Evolutionary conservation across 2,329 filamentous ascomycete species (phyloP).

Genomic region (Aspergillus texensis): DNA sequence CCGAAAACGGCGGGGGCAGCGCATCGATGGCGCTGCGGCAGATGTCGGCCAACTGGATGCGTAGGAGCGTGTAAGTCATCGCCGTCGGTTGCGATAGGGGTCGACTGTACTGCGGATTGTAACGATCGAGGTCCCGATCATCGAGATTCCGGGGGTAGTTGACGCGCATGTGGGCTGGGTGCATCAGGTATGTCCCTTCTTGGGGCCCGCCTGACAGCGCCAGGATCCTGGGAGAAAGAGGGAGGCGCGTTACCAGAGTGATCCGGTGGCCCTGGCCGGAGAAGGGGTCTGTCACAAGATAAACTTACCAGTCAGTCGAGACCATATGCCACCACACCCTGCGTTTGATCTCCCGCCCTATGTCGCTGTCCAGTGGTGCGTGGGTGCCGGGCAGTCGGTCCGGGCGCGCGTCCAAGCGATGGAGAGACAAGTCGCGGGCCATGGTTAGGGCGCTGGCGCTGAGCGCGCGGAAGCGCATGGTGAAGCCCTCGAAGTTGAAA

Average conservation of each 20-base stretch:
- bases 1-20: not conserved
- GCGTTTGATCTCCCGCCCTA: conserved; percentile 3
- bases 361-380: too few species aligned
- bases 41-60: conserved; percentile 10
- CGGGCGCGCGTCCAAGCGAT: not conserved
- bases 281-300: not conserved
- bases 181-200: conserved; percentile 11
- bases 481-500: conserved; percentile 2
- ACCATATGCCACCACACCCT: conserved; percentile 12
- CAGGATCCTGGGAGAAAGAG: not conserved
- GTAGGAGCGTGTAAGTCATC: conserved; percentile 6
- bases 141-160: conserved; percentile 12
- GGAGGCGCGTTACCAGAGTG: not conserved
- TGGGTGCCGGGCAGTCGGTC: not conserved
- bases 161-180: conserved; percentile 11
- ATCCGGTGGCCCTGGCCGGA: not conserved
- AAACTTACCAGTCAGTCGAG: conserved; percentile 8
- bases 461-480: not conserved
- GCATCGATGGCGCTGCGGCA: conserved; percentile 9
- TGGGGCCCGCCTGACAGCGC: conserved; percentile 10
- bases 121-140: not conserved
- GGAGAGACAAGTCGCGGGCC: not conserved
- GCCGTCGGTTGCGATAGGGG: conserved; percentile 4
- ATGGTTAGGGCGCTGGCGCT: not conserved
- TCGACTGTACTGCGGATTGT: not conserved